phyloP scores from a whole-genome alignment of 345 rosid genomes.

The Aethionema arabicum region DNA sequence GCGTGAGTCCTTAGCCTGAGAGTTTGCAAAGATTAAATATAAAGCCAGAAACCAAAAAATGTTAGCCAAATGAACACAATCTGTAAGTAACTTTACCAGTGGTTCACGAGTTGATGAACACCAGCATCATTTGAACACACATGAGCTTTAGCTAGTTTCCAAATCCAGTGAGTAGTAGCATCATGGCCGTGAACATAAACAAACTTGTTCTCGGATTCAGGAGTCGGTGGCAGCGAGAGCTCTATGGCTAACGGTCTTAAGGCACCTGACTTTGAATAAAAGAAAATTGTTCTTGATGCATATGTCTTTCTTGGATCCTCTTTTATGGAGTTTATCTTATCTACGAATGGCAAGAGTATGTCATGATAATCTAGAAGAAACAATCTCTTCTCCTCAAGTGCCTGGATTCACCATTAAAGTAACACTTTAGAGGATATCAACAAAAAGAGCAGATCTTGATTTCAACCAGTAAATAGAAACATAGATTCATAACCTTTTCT shows the following conservation, averaged over 20 bases:
- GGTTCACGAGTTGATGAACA: constrained; percentile 89
- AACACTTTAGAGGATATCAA: constrained; percentile 2
- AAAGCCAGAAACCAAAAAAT: neutral
- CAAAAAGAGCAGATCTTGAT: neutral
- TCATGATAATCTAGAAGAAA: constrained; percentile 86
- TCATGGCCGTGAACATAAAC: constrained; percentile 76
- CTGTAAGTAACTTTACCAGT: constrained; percentile 55
- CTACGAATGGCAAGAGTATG: constrained; percentile 73
- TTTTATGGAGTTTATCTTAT: constrained; percentile 67
- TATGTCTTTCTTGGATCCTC: constrained; percentile 60
- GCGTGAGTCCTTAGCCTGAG: constrained; percentile 92
- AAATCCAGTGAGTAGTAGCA: constrained; percentile 83
- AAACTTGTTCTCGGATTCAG: constrained; percentile 49
- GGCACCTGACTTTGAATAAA: constrained; percentile 42
- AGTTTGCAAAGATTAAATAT: constrained; percentile 5
- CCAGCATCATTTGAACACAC: constrained; percentile 89
- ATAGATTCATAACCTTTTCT: constrained; percentile 51
- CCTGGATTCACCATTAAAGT: constrained; percentile 47
- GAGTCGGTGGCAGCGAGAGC: constrained; percentile 74
- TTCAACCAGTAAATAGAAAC: neutral
- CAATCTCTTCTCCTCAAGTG: constrained; percentile 76
- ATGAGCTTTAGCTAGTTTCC: constrained; percentile 97
- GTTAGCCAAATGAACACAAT: neutral
- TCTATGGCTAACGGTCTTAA: constrained; percentile 79
- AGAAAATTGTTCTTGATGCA: constrained; percentile 81